These are phyloP conservation scores for Cercospora berteroae DNA, from an alignment of 2,329 filamentous ascomycete species.

Conservation along the genomic window DNA sequence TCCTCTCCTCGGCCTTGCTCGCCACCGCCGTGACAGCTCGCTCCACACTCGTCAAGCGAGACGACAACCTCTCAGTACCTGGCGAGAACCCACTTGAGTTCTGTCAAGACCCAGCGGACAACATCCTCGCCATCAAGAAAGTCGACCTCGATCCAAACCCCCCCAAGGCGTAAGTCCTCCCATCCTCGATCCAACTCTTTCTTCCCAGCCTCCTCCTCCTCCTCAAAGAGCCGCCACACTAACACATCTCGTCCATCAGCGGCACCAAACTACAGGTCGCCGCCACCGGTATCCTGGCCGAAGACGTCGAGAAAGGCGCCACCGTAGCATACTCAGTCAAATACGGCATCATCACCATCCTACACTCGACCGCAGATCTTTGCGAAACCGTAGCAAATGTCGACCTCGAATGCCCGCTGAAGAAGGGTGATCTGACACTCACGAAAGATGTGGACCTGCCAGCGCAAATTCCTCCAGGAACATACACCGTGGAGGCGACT, in stretches of 20 bases:
- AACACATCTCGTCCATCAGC: slow-evolving; percentile 50
- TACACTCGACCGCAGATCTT: slow-evolving; percentile 76
- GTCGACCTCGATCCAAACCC: slow-evolving; percentile 86
- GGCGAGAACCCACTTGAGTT: slow-evolving; percentile 83
- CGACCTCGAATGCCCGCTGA: slow-evolving; percentile 81
- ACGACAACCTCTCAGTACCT: slow-evolving; percentile 62
- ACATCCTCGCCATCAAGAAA: slow-evolving; percentile 72
- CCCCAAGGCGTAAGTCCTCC: slow-evolving; percentile 65
- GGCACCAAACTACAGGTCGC: slow-evolving; percentile 75
- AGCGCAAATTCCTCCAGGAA: slow-evolving; percentile 82
- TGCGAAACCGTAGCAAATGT: slow-evolving; percentile 89
- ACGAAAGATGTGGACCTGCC: slow-evolving; percentile 83
- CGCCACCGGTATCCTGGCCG: slow-evolving; percentile 70
- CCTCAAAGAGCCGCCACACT: neutral
- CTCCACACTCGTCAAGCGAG: slow-evolving; percentile 27
- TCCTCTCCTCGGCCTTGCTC: slow-evolving; percentile 32
- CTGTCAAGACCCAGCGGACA: slow-evolving; percentile 66
- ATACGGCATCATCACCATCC: slow-evolving; percentile 86
- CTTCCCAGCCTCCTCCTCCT: neutral
- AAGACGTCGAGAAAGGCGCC: slow-evolving; percentile 73
- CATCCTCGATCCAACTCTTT: slow-evolving; percentile 3
- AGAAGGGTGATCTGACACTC: slow-evolving; percentile 70
- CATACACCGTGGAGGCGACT: slow-evolving; percentile 84
- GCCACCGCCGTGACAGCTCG: slow-evolving; percentile 33
- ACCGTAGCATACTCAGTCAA: slow-evolving; percentile 84